These are phyloP conservation scores for Candida multigemmis DNA, from an alignment of 805 yeast species.

Conservation along the genomic window DNA sequence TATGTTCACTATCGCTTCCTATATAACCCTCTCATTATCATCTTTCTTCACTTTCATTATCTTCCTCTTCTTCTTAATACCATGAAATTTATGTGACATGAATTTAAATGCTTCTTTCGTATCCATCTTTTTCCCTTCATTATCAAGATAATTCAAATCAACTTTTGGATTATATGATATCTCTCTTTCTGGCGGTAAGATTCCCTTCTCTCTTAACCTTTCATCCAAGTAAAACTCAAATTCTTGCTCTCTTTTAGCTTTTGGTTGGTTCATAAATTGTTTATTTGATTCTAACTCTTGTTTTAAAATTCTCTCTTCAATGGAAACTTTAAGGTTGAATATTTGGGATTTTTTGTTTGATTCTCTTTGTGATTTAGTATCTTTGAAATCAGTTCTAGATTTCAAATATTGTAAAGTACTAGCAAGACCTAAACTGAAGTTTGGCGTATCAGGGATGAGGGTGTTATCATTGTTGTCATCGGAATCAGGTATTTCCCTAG, in stretches of 20 bases:
- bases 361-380: constrained; percentile 11
- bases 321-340: constrained; percentile 15
- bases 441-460: constrained; percentile 3
- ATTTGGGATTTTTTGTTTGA: constrained; percentile 19
- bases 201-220: constrained; percentile 15
- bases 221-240: constrained; percentile 21
- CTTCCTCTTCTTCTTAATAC: constrained; percentile 18
- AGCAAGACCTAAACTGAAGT: constrained; percentile 12
- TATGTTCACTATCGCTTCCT: too few species aligned
- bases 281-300: constrained; percentile 19
- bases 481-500: not conserved
- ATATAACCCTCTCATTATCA: too few species aligned
- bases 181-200: constrained; percentile 6
- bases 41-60: constrained; percentile 4
- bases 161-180: constrained; percentile 37
- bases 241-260: constrained; percentile 16
- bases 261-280: constrained; percentile 13
- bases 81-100: constrained; percentile 73
- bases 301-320: constrained; percentile 23
- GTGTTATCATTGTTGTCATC: not conserved
- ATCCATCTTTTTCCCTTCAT: constrained; percentile 46
- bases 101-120: constrained; percentile 71
- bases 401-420: constrained; percentile 19
- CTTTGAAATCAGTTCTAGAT: constrained; percentile 10
- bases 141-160: constrained; percentile 54